phyloP scores from a whole-genome alignment of 202 grass and related monocot genomes.

The Schoenoplectus tabernaemontani region DNA sequence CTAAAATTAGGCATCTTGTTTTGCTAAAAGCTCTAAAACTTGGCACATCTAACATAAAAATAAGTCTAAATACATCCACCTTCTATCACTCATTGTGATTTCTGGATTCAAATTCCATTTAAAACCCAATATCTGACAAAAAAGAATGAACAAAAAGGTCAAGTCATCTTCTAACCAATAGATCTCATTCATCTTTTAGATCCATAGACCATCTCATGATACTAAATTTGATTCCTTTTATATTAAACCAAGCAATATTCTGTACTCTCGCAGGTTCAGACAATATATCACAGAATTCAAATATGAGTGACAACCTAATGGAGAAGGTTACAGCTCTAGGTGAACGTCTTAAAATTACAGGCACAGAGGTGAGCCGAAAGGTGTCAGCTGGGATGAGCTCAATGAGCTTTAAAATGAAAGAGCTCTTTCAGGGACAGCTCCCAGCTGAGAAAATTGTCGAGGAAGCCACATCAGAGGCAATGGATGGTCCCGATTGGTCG shows the following conservation, averaged over 20 bases:
- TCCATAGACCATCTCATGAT: not conserved
- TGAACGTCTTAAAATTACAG: conserved; percentile 78
- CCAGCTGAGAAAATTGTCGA: conserved; percentile 72
- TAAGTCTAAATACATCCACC: not conserved
- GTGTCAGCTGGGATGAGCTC: conserved; percentile 73
- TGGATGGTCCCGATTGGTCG: conserved; percentile 72
- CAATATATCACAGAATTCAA: conserved; percentile 17
- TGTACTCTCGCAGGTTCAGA: conserved; percentile 7
- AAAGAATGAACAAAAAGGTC: not conserved
- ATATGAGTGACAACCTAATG: conserved; percentile 88
- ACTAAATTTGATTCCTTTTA: not conserved
- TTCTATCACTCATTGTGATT: not conserved
- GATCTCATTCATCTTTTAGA: not conserved
- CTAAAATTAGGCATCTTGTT: conserved; percentile 5
- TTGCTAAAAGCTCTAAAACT: not conserved
- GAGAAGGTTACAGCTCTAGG: conserved; percentile 84
- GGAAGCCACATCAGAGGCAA: conserved; percentile 61
- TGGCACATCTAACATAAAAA: not conserved
- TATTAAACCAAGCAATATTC: not conserved
- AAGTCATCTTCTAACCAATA: too few species aligned
- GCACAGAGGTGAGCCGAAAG: conserved; percentile 74
- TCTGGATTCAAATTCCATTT: conserved; percentile 2
- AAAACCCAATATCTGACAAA: not conserved
- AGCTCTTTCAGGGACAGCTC: conserved; percentile 70
- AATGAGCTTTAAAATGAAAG: conserved; percentile 99